Conservation (phyloP, 352 stramenopile genomes). For the Pythium dissimile region DNA sequence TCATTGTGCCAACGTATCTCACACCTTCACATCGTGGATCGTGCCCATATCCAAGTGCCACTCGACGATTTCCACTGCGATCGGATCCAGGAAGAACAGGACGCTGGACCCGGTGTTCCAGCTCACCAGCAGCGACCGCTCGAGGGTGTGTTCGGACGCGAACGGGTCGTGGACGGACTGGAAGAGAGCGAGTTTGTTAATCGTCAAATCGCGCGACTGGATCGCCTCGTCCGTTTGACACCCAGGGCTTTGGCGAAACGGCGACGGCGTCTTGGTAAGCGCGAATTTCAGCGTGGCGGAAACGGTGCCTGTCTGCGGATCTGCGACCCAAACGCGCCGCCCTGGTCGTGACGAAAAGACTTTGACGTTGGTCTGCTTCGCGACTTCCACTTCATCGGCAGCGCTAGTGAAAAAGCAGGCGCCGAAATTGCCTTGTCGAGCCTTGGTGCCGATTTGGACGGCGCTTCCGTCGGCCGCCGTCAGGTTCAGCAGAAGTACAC, state of each 20-base stretch:
- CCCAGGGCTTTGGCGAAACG: constrained; percentile 54
- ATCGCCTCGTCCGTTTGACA: constrained; percentile 61
- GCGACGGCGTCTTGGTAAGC: constrained; percentile 55
- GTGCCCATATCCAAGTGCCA: constrained; percentile 85
- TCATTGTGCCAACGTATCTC: too few relatives aligned
- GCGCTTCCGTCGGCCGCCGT: constrained; percentile 61
- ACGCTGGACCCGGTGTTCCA: constrained; percentile 81
- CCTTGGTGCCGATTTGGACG: constrained; percentile 82
- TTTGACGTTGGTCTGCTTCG: constrained; percentile 37
- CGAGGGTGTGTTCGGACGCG: constrained; percentile 35
- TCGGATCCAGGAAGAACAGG: constrained; percentile 80
- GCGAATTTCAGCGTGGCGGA: constrained; percentile 85
- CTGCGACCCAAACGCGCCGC: constrained; percentile 77
- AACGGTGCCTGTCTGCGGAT: constrained; percentile 70
- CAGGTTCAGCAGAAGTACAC: constrained; percentile 77
- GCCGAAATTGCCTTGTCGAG: constrained; percentile 75
- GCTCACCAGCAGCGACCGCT: constrained; percentile 63
- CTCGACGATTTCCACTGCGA: constrained; percentile 81
- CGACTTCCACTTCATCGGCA: constrained; percentile 31
- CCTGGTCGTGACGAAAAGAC: constrained; percentile 83
- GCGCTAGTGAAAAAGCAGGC: constrained; percentile 75
- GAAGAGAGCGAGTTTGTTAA: constrained; percentile 77
- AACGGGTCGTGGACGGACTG: constrained; percentile 67
- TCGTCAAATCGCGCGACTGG: constrained; percentile 66
- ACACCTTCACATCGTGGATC: constrained; percentile 78